phyloP scores from a whole-genome alignment of 139 green algal species.

The Chlamydomonas applanata region DNA sequence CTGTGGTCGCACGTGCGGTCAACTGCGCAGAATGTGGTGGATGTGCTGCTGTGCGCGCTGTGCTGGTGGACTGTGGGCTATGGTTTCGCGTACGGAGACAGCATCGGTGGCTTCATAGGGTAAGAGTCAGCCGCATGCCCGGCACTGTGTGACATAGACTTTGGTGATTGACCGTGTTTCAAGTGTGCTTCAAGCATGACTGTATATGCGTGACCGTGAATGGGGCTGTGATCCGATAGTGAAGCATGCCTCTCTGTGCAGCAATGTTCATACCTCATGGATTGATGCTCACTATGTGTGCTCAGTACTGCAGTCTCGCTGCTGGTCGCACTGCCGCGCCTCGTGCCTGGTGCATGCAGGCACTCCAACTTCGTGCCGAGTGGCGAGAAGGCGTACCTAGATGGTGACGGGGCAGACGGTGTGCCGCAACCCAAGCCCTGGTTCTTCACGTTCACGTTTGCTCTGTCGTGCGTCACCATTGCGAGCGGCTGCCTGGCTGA shows the following conservation, averaged over 20 bases:
- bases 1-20: no score
- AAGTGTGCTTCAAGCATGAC: no score
- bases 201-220: no score
- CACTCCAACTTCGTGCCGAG: background rate
- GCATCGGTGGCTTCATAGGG: slow-evolving; percentile 50
- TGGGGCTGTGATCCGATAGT: no score
- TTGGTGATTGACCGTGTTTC: no score
- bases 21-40: slow-evolving; percentile 29
- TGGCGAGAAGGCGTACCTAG: slow-evolving; percentile 8
- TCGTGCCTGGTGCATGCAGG: background rate
- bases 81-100: slow-evolving; percentile 59
- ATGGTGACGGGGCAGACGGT: background rate
- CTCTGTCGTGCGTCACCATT: slow-evolving; percentile 41
- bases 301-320: no score
- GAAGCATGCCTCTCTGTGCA: no score
- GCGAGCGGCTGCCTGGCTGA: slow-evolving; percentile 50
- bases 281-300: no score
- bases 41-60: slow-evolving; percentile 37
- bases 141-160: no score
- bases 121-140: no score
- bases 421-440: slow-evolving; percentile 17
- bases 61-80: slow-evolving; percentile 67
- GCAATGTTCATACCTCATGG: no score
- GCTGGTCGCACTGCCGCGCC: no score
- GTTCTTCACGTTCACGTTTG: slow-evolving; percentile 55